Evolutionary conservation across 164 flowering plant genomes (phyloP), one percentile per base, ranked within the genome.

Genomic region (Aristolochia californica): DNA sequence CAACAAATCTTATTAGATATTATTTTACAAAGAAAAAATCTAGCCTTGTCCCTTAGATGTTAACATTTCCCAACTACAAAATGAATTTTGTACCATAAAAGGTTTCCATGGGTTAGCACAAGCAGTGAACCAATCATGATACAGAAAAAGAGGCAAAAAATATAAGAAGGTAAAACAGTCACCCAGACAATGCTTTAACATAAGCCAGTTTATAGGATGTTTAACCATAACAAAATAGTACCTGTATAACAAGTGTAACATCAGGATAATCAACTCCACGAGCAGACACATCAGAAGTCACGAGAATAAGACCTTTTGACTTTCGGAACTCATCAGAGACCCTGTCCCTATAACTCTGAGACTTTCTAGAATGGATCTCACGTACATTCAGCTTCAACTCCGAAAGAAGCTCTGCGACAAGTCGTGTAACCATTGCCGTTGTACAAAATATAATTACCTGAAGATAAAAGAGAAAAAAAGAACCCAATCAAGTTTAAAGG

Each of bases 241-340:
- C 99, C 97, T 94, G 99, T 62, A 94, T 62, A 59, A 94, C 99
- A 48, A 94, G 91, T 45, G 95, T 83, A 27, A 94, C 96, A 78
- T 94, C 99, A 16, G 99, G 99, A 72, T 94, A 94, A 72, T 90
- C 99, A 48, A 94, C 99, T 59, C 99, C 99, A 55, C 99, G 96
- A 0, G 99, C 99, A 70, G 99, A 94, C 15, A 94, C 99, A 78
- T 94, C 99, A 62, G 99, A 94, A 16, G 99, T 90, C 54, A 90
- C 99, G 55, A 94, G 95, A 65, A 94, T 86, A 53, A 94, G 84
- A 66, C 97, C 91, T 70, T 84, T 90, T 55, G 99, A 94, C 78
- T 86, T 90, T 49, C 99, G 73, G 63, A 94, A 94, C 67, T 94
- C 99, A 70, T 94, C 96, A 50, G 99, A 94, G 55, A 94, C 77